Conservation (phyloP, 2,329 filamentous ascomycete genomes). For the Botrytis porri region DNA sequence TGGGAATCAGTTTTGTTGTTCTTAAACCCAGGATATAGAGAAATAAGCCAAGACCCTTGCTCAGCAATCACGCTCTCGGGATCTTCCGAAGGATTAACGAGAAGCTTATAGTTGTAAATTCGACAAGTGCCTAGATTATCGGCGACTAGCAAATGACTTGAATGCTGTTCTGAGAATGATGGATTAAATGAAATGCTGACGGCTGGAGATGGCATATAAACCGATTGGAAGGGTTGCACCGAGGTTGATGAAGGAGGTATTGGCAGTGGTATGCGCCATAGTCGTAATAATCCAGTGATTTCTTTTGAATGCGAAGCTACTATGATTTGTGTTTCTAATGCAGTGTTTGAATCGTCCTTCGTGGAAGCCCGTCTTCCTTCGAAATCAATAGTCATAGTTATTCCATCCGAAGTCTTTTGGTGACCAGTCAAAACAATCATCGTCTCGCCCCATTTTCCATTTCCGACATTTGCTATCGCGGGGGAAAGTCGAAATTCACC, state of each 20-base stretch:
- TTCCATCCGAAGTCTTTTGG: constrained; percentile 50
- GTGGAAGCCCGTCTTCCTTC: constrained; percentile 39
- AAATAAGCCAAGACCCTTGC: constrained; percentile 63
- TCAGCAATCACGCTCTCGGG: constrained; percentile 37
- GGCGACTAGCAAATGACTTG: constrained; percentile 57
- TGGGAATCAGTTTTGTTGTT: constrained; percentile 27
- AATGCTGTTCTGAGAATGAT: constrained; percentile 41
- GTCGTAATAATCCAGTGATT: constrained; percentile 54
- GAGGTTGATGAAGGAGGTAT: constrained; percentile 38
- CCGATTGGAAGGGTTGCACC: constrained; percentile 56
- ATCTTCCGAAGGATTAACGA: constrained; percentile 48
- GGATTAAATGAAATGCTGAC: constrained; percentile 60
- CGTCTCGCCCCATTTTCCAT: constrained; percentile 61
- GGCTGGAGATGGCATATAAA: constrained; percentile 55
- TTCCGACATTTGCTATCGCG: constrained; percentile 54
- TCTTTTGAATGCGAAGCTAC: constrained; percentile 60
- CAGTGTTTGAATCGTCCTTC: constrained; percentile 24
- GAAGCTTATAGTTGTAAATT: constrained; percentile 58
- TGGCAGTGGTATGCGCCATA: constrained; percentile 53
- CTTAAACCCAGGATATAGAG: constrained; percentile 49
- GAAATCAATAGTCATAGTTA: constrained; percentile 51
- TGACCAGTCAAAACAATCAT: constrained; percentile 54
- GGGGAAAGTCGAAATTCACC: constrained; percentile 51
- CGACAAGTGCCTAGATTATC: constrained; percentile 55
- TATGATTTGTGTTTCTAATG: constrained; percentile 46